Base-by-base conservation (phyloP, 2,329 filamentous ascomycete species). In the Herpotrichia juniperi region DNA sequence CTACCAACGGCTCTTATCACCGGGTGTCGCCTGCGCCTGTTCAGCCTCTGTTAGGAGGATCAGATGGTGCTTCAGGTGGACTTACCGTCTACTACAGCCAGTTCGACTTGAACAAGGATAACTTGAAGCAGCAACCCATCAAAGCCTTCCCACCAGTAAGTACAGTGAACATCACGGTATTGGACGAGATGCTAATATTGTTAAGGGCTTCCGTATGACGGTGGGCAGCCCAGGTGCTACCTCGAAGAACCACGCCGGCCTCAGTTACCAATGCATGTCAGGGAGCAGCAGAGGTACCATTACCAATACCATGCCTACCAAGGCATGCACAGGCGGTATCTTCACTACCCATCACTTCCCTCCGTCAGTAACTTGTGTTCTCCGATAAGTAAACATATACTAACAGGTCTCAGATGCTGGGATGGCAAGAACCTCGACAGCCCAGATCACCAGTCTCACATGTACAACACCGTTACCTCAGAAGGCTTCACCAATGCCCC, bases 391-490 rank as follows among this genome's bases (percentile, higher is more conserved):
- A 17, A 14, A 19, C 30, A 21, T 43, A 4, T 42, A 26, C 51
- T 54, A 34, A 54, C 9, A 17, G 9, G 3, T n/a, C 22, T 5
- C 42, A 66, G 59, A 51, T 67, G 63, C 72, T 80, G 78, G 78
- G 77, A 79, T 50, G 77, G 78, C 54, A 72, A 70, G 59, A 79
- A 79, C 63, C 48, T 76, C 5, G 81, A 83, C 61, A 80, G 79
- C 21, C 48, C 64, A 1, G 78, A 86, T 68, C 83, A 87, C 76
- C 79, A 79, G 71, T 77, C 76, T 56, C 85, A 78, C 63, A 68
- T 64, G 61, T 66, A 57, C 57, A 63, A 62, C 44, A 64, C 63
- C 0, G 55, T 61, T 21, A 53, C 21, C 9, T 55, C 47, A 10
- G 57, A 64, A 10, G 59, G 60, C 17, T 64, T 64, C 44, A 60